Evolutionary conservation across 139 green algal genomes (phyloP), one percentile per base, ranked within the genome.

Genomic region (Tetradesmus obliquus): DNA sequence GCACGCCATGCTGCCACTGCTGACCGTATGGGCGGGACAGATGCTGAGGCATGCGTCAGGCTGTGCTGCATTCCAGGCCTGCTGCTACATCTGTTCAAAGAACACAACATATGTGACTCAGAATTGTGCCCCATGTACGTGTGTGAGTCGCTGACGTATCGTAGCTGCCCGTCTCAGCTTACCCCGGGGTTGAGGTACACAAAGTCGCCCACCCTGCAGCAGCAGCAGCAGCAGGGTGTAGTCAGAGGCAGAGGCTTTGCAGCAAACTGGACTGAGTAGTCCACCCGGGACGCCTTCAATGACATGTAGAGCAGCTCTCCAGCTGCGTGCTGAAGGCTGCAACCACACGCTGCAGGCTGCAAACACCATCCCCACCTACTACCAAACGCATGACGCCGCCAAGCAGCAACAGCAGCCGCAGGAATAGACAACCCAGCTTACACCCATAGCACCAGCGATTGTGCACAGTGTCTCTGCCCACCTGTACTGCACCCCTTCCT

Each of bases 401-500:
- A 45, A 2, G 13, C 74, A 82, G 24, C n/a, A 20, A 17, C 24
- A 54, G n/a, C 74, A 54, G 32, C 32, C 32, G 32, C 32, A 45
- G 32, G 32, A 45, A 45, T 45, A 45, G 32, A 45, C 32, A 45
- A 45, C 32, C 32, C 32, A 45, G 32, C 32, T 45, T 45, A 45
- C 32, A 45, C 32, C 32, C 32, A 45, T 45, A 45, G 32, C 32
- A 45, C 32, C 32, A 45, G 32, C 32, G 32, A 45, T 45, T 45
- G 32, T 45, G 32, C 32, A 45, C 32, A 45, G 0, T 8, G 32
- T 45, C 32, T 45, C 32, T 9, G 15, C 74, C n/a, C 74, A 82
- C 58, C 87, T 60, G 93, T 97, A 97, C 57, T 87, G 20, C 19
- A 96, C 79, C 3, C 93, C 95, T 1, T 97, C 90, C 57, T 95